Evolutionary conservation across 2,329 filamentous ascomycete species (phyloP).

Genomic region (Fusarium sublunatum): DNA sequence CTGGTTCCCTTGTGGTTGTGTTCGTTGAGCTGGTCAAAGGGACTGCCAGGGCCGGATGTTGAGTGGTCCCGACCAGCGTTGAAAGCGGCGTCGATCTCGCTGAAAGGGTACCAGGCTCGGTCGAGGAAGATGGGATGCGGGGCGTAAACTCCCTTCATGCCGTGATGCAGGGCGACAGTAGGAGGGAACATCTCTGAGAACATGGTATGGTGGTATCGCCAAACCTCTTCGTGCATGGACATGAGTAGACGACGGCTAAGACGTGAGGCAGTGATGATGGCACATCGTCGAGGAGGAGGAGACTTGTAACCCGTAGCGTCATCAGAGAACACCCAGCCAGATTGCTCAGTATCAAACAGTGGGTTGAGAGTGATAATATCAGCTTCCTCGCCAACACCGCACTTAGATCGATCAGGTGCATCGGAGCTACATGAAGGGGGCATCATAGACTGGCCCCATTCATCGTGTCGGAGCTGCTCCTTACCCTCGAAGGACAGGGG

Average conservation of each 20-base stretch:
- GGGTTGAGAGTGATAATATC: constrained; percentile 84
- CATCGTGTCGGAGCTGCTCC: constrained; percentile 61
- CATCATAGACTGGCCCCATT: constrained; percentile 63
- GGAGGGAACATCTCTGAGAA: constrained; percentile 85
- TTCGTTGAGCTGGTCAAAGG: constrained; percentile 77
- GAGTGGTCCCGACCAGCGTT: constrained; percentile 78
- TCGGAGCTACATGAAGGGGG: constrained; percentile 66
- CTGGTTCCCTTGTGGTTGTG: constrained; percentile 85
- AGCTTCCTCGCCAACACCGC: constrained; percentile 77
- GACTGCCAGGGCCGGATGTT: constrained; percentile 71
- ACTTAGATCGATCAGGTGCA: constrained; percentile 59
- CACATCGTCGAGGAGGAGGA: constrained; percentile 73
- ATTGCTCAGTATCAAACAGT: constrained; percentile 76
- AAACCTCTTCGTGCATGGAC: constrained; percentile 81
- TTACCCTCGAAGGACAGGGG: constrained; percentile 66
- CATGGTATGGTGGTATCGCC: constrained; percentile 74
- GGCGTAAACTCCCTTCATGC: constrained; percentile 81
- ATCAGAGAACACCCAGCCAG: constrained; percentile 77
- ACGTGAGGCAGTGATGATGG: constrained; percentile 78
- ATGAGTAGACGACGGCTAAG: constrained; percentile 73
- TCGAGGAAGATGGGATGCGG: constrained; percentile 86
- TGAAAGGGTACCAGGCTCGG: constrained; percentile 74
- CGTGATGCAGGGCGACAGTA: constrained; percentile 77
- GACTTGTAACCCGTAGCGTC: constrained; percentile 77
- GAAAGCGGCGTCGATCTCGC: constrained; percentile 78